Conservation (phyloP, 495 filamentous ascomycete genomes). For the Viridothelium virens region DNA sequence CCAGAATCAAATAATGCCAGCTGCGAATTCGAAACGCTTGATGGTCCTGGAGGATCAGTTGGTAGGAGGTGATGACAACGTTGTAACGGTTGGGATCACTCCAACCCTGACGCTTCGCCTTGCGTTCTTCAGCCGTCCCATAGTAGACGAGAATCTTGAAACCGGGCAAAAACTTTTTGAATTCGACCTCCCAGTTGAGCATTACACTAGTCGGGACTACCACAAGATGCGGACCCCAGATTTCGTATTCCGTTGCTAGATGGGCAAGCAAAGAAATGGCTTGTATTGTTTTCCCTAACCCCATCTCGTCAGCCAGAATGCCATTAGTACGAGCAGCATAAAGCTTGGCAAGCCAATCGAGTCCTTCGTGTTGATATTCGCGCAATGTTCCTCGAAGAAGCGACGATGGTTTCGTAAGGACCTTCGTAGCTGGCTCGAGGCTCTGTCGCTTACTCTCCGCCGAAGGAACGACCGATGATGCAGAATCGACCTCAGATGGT, state of each 20-base stretch:
- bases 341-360: constrained; percentile 91
- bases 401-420: constrained; percentile 60
- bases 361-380: constrained; percentile 92
- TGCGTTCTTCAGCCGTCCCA: constrained; percentile 83
- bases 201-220: constrained; percentile 98
- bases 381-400: constrained; percentile 86
- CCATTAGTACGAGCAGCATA: constrained; percentile 93
- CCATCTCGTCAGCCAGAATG: constrained; percentile 99
- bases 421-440: constrained; percentile 46
- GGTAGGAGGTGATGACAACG: constrained; percentile 94
- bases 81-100: constrained; percentile 70
- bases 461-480: constrained; percentile 49
- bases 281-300: constrained; percentile 97
- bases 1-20: constrained; percentile 98
- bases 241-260: constrained; percentile 78
- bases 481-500: constrained; percentile 60
- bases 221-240: constrained; percentile 94
- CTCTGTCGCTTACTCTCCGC: constrained; percentile 34
- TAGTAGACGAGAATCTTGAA: constrained; percentile 99
- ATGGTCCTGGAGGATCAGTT: constrained; percentile 87
- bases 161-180: constrained; percentile 97
- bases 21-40: constrained; percentile 83
- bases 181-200: constrained; percentile 99
- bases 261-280: constrained; percentile 93
- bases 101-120: constrained; percentile 85